Percentiles rank a stretch among this genome's conserved stretches.
Evolutionary conservation across 75 land plant species (phyloP).

Genomic region (Gnetum montanum): DNA sequence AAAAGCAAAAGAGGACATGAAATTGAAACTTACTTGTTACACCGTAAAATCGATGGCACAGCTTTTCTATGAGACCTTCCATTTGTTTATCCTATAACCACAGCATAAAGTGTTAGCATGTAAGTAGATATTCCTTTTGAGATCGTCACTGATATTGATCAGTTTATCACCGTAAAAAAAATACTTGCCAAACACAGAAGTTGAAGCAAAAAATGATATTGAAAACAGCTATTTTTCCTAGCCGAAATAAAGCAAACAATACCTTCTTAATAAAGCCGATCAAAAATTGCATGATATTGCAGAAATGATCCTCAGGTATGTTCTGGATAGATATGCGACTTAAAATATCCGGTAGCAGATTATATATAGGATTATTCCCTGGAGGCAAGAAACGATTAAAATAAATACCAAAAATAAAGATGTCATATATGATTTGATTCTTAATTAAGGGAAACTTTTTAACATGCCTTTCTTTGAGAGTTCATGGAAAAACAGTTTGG

Average conservation of each 20-base stretch:
- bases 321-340: constrained; percentile 67
- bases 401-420: not conserved
- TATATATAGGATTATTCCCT: constrained; percentile 96
- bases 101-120: no score
- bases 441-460: no score
- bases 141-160: no score
- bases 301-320: constrained; percentile 54
- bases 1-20: no score
- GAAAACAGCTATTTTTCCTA: no score
- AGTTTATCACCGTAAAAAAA: no score
- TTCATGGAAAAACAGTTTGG: constrained; percentile 88
- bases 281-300: constrained; percentile 91
- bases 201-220: no score
- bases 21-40: constrained; percentile 44
- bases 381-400: constrained; percentile 9
- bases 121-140: no score
- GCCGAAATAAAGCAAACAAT: no score
- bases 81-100: constrained; percentile 80
- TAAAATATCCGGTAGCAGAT: constrained; percentile 92
- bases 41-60: constrained; percentile 82
- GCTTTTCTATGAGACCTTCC: constrained; percentile 95
- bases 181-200: no score
- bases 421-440: not conserved
- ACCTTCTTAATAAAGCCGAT: constrained; percentile 96
- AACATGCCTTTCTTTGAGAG: constrained; percentile 87